A percentile compares a stretch with the other conserved stretches of the same genome.
phyloP scores from a whole-genome alignment of 495 filamentous ascomycete genomes.

The Penicillium bovifimosum region DNA sequence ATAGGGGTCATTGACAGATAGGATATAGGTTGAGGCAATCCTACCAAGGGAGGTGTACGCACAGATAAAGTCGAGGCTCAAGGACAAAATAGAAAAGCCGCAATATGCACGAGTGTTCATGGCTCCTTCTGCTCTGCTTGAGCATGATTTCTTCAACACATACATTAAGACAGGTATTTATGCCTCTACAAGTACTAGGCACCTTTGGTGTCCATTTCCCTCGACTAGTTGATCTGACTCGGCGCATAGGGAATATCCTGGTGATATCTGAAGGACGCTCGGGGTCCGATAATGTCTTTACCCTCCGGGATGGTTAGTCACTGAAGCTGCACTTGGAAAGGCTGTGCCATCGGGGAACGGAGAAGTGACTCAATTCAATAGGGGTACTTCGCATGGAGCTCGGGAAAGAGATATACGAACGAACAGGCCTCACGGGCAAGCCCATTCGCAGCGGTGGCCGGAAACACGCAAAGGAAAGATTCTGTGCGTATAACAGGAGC shows the following conservation, averaged over 20 bases:
- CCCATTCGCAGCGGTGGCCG: slow-evolving; percentile 53
- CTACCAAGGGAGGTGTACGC: slow-evolving; percentile 63
- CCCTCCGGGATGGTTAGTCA: slow-evolving; percentile 59
- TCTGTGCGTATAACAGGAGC: slow-evolving; percentile 31
- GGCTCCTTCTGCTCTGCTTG: slow-evolving; percentile 63
- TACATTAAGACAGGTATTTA: slow-evolving; percentile 78
- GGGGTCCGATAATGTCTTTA: slow-evolving; percentile 76
- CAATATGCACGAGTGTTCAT: slow-evolving; percentile 69
- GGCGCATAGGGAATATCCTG: slow-evolving; percentile 64
- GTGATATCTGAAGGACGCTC: slow-evolving; percentile 86
- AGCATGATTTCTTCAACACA: slow-evolving; percentile 74
- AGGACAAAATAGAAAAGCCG: slow-evolving; percentile 33
- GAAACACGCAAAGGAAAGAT: slow-evolving; percentile 58
- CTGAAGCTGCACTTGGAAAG: neutral
- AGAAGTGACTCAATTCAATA: slow-evolving; percentile 21
- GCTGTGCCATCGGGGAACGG: neutral
- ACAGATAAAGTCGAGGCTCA: slow-evolving; percentile 51
- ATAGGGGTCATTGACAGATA: slow-evolving; percentile 8
- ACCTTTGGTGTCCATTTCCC: neutral
- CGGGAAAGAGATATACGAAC: slow-evolving; percentile 79
- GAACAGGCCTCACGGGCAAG: slow-evolving; percentile 74
- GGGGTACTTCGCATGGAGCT: slow-evolving; percentile 72
- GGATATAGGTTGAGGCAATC: slow-evolving; percentile 61
- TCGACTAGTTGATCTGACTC: neutral
- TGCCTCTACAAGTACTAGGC: neutral